Conservation (phyloP, 495 filamentous ascomycete species). For the Penicillium turbatum region DNA sequence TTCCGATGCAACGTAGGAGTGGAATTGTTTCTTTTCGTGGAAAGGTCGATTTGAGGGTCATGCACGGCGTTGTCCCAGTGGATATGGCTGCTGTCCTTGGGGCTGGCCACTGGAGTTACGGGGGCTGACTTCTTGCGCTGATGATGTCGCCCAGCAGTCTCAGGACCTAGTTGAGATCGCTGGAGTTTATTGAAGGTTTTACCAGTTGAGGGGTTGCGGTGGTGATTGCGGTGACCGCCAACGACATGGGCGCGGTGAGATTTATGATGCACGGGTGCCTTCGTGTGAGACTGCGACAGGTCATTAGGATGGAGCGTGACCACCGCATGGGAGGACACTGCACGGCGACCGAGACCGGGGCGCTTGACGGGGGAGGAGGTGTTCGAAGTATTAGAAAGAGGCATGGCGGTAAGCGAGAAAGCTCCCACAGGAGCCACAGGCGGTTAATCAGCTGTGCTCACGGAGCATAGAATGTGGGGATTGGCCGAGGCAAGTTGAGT, state of each 20-base stretch:
- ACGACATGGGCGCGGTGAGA: conserved; percentile 42
- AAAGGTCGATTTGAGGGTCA: conserved; percentile 25
- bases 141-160: conserved; percentile 36
- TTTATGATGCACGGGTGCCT: conserved; percentile 28
- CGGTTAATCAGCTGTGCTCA: conserved; percentile 23
- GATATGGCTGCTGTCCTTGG: conserved; percentile 34
- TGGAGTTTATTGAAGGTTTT: conserved; percentile 44
- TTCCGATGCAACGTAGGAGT: conserved; percentile 42
- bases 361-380: conserved; percentile 47
- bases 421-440: conserved; percentile 16
- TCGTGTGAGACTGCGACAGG: conserved; percentile 35
- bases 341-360: conserved; percentile 45
- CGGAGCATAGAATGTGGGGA: conserved; percentile 27
- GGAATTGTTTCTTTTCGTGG: conserved; percentile 46
- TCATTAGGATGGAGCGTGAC: conserved; percentile 40
- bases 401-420: conserved; percentile 33
- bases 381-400: conserved; percentile 28
- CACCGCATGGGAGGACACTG: conserved; percentile 46
- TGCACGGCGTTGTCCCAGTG: conserved; percentile 40
- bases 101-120: conserved; percentile 43
- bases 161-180: conserved; percentile 31
- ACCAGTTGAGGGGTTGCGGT: conserved; percentile 40
- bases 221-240: conserved; percentile 41
- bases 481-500: conserved; percentile 25
- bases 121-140: conserved; percentile 49